Evolutionary conservation across 345 rosid genomes (phyloP), one percentile per base, ranked within the genome.

Genomic region (Eucalyptus brandiana): DNA sequence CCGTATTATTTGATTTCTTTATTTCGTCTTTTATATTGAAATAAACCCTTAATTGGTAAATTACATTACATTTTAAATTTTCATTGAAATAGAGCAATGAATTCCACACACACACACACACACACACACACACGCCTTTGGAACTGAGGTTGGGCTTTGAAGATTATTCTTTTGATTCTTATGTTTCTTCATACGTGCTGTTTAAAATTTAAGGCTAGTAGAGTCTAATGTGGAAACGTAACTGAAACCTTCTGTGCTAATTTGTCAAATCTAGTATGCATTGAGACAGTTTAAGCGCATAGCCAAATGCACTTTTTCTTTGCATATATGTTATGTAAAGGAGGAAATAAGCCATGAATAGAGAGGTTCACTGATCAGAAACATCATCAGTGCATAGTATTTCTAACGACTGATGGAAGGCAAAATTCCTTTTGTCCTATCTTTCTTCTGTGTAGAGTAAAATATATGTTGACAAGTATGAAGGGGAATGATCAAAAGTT

Each of bases 101-200:
- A 34, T 67, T 67, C 40, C 18, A 30, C n/a, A 62, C 16, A 13
- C n/a, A 30, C 51, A 14, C 49, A 47, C 14, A 45, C 16, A 47
- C 48, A 10, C 11, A 50, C 49, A 12, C 49, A 47, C 50, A 2
- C 0, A 53, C 89, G 53, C 87, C 87, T 87, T 48, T 89, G 87
- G 92, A 93, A 87, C 80, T 93, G 85, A 93, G 92, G 90, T 90
- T 93, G 91, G 92, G 40, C 90, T 92, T 65, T 92, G 91, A 92
- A 80, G 67, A 88, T 32, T 17, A 12, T 21, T 28, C 26, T 30
- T 21, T 80, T 24, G 37, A 26, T 40, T 37, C 76, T 23, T 88
- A 87, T 37, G 69, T 87, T 87, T 40, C 83, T 76, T 21, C 15
- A 40, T 2, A 23, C 2, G 16, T 21, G 47, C 47, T 37, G 47